Evolutionary conservation across 805 yeast genomes (phyloP).

Genomic region (Komagataella mondaviorum): DNA sequence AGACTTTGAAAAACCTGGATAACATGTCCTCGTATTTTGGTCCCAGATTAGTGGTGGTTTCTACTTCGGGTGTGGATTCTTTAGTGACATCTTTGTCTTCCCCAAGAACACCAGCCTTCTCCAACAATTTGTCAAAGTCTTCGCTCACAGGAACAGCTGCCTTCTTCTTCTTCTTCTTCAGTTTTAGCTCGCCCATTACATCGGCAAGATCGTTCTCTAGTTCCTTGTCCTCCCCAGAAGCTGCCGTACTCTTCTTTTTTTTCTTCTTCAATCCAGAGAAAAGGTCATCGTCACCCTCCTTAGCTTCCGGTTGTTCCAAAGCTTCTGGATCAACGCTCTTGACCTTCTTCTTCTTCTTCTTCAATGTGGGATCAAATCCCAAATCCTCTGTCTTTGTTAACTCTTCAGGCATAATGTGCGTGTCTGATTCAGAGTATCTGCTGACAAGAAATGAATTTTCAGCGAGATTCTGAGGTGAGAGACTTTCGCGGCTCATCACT

Average conservation of each 20-base stretch:
- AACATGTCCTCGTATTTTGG: constrained; percentile 54
- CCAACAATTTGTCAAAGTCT: constrained; percentile 82
- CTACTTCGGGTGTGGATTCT: constrained; percentile 17
- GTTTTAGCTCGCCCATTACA: constrained; percentile 54
- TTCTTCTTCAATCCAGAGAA: constrained; percentile 76
- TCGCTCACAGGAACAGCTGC: constrained; percentile 41
- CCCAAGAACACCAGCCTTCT: constrained; percentile 76
- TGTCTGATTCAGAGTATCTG: neutral
- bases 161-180: constrained; percentile 74
- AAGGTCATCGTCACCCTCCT: constrained; percentile 39
- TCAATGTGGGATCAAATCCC: constrained; percentile 65
- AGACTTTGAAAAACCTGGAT: constrained; percentile 72
- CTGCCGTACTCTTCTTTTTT: constrained; percentile 52
- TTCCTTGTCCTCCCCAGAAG: constrained; percentile 18
- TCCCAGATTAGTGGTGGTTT: constrained; percentile 14
- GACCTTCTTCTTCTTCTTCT: constrained; percentile 66
- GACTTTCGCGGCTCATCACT: neutral
- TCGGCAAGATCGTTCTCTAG: constrained; percentile 32
- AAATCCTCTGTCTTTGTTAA: constrained; percentile 14
- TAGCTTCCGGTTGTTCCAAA: constrained; percentile 14
- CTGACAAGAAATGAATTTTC: neutral
- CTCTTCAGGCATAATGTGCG: neutral
- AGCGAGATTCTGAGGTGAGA: neutral
- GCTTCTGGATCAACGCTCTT: constrained; percentile 28
- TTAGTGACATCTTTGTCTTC: constrained; percentile 14